Evolutionary conservation across 768 basidiomycete species (phyloP).

Genomic region (Trametes punicea): DNA sequence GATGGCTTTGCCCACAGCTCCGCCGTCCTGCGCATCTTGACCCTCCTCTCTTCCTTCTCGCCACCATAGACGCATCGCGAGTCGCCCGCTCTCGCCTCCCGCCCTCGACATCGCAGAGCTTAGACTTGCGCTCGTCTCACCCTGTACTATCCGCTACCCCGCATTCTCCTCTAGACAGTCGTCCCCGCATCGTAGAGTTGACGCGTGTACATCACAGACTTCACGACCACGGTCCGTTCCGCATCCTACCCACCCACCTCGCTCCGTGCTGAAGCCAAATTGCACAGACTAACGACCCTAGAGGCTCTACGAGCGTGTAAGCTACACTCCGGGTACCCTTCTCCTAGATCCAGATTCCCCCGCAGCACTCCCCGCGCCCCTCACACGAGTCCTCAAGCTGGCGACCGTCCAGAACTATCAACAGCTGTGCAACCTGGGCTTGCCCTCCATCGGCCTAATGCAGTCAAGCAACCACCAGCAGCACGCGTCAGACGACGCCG

Average conservation of each 20-base stretch:
- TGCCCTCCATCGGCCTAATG: slow-evolving; percentile 32
- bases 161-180: slow-evolving; percentile 16
- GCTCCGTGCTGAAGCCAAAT: neutral
- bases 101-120: neutral
- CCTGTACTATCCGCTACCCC: slow-evolving; percentile 3
- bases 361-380: neutral
- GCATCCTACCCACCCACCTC: neutral
- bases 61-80: slow-evolving; percentile 15
- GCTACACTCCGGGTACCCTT: slow-evolving; percentile 19
- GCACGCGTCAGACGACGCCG: slow-evolving; percentile 44
- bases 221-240: slow-evolving; percentile 21
- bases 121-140: slow-evolving; percentile 6
- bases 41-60: neutral
- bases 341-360: slow-evolving; percentile 17
- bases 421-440: slow-evolving; percentile 25
- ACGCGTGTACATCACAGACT: slow-evolving; percentile 18
- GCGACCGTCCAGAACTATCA: slow-evolving; percentile 29
- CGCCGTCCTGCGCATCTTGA: neutral
- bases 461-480: slow-evolving; percentile 33
- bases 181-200: slow-evolving; percentile 14
- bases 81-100: neutral
- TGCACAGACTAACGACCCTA: slow-evolving; percentile 24
- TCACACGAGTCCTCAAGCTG: slow-evolving; percentile 23
- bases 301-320: slow-evolving; percentile 21
- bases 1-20: neutral